Percentiles rank a stretch among this genome's conserved stretches.
Evolutionary conservation across 192 early-diverging fungal species (phyloP).

Genomic region (Paraglomus brasilianum): DNA sequence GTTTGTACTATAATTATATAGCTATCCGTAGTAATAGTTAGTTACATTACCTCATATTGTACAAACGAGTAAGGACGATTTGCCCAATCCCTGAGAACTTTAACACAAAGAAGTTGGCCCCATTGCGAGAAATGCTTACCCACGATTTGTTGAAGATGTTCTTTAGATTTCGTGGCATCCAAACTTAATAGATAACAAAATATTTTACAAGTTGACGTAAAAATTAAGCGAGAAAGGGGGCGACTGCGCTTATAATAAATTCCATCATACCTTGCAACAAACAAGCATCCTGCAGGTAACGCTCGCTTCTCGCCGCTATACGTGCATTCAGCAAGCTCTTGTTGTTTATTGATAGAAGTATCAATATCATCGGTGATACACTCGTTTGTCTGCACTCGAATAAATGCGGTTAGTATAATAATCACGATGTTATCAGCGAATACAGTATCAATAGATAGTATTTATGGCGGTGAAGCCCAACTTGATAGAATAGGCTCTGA

Average conservation of each 20-base stretch:
- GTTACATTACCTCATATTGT: conserved; percentile 58
- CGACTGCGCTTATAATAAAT: neutral
- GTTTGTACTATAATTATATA: no score
- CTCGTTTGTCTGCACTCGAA: no score
- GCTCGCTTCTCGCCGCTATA: conserved; percentile 25
- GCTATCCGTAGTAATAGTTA: neutral
- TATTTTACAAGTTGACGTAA: neutral
- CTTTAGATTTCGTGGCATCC: conserved; percentile 49
- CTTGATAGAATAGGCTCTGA: no score
- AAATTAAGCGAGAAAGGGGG: neutral
- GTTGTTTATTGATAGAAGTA: no score
- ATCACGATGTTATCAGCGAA: no score
- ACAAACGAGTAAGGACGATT: conserved; percentile 75
- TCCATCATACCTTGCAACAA: conserved; percentile 66
- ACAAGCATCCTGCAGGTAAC: conserved; percentile 60
- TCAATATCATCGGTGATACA: no score
- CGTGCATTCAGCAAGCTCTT: no score
- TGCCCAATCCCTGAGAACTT: conserved; percentile 72
- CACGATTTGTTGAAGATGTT: conserved; percentile 53
- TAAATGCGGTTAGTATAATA: no score
- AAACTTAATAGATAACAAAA: conserved; percentile 41
- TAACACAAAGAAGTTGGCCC: conserved; percentile 67
- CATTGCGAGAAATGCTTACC: conserved; percentile 60
- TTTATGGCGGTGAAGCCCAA: no score
- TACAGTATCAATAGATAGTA: no score